A percentile compares a stretch with the other conserved stretches of the same genome.
phyloP scores from a whole-genome alignment of 768 basidiomycete species.

The Phallus indusiatus region DNA sequence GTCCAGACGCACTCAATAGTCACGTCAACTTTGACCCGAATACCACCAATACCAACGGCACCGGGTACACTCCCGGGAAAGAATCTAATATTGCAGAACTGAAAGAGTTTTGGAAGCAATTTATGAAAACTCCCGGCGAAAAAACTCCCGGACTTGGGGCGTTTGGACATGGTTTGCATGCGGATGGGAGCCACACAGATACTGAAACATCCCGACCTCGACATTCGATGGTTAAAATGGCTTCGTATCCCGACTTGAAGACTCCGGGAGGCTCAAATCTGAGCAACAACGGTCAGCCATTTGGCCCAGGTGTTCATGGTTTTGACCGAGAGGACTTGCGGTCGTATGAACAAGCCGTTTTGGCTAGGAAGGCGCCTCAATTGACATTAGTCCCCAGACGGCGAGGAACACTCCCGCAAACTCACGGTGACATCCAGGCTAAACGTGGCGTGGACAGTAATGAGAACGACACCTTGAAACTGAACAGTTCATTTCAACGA shows the following conservation, averaged over 20 bases:
- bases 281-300: not conserved
- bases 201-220: not conserved
- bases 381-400: constrained; percentile 43
- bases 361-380: constrained; percentile 55
- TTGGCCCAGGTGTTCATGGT: constrained; percentile 10
- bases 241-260: constrained; percentile 59
- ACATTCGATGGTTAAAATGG: constrained; percentile 42
- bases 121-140: constrained; percentile 56
- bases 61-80: constrained; percentile 15
- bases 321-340: constrained; percentile 49
- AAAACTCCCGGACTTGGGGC: constrained; percentile 14
- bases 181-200: constrained; percentile 12
- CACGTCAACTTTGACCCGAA: not conserved
- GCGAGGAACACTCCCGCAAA: not conserved
- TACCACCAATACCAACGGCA: not conserved
- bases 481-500: not conserved
- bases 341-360: constrained; percentile 66
- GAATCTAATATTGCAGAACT: constrained; percentile 40
- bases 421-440: not conserved
- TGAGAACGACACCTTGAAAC: not conserved
- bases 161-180: not conserved
- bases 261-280: constrained; percentile 34
- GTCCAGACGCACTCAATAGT: not conserved
- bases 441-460: not conserved
- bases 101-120: constrained; percentile 66